Base-by-base conservation (phyloP, 1,284 basidiomycete species). In the Takashimella koratensis region DNA sequence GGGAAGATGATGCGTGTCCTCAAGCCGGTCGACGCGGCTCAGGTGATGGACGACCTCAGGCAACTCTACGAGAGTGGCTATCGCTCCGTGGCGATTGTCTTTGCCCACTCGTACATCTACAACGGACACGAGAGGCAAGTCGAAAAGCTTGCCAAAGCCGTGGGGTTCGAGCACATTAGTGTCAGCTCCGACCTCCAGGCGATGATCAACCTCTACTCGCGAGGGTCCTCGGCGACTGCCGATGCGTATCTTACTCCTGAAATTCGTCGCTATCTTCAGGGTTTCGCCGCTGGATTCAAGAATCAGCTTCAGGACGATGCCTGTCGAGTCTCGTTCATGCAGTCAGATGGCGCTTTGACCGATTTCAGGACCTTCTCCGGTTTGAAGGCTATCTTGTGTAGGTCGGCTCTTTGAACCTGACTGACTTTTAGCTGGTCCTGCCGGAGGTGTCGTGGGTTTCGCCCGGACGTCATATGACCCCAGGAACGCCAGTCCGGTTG, bases 221-320 rank as follows among this genome's bases (percentile, higher is more conserved):
- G 78, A 25, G 77, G 73, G 0, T 75, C 65, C 1, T 76, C 74
- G 0, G 60, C 75, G 1, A 76, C 77, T 1, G 77, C 74, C 8
- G 78, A 79, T 56, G 78, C 78, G 3, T 79, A 79, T 52, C 64
- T 78, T 39, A 78, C 76, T 1, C 77, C 76, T 3, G 68, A 77
- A 2, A 61, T 78, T 25, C 65, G 73, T 42, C 52, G 73, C 24
- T 54, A 57, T 59, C 75, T 76, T 51, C 45, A 54, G 6, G 73
- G 76, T 1, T 77, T 77, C 45, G 43, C 54, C 12, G 43, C 26
- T 13, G 54, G 50, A 3, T 56, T 56, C 54, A 56, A 52, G 39
- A 45, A 45, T 42, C 19, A 30, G 10, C 40, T 56, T 21, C 21
- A 51, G 11, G 41, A 41, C 12, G 21, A 64, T n/a, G 39, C 10